Evolutionary conservation across 108 stramenopile genomes (phyloP).

Genomic region (Nitzschia sp.): DNA sequence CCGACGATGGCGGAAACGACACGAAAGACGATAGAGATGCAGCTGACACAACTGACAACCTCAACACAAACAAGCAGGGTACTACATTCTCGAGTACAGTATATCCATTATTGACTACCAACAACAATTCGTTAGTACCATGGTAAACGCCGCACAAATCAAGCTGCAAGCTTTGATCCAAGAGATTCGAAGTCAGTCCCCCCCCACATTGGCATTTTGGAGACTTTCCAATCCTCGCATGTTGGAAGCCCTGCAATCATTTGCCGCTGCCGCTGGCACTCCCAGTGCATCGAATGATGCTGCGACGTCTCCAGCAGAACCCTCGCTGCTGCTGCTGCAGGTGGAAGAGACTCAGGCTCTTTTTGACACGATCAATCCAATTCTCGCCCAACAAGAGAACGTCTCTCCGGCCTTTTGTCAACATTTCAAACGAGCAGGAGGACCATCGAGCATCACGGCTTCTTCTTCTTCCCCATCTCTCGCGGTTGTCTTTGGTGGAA

Average conservation of each 20-base stretch:
- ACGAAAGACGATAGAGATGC: too few species aligned
- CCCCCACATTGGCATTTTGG: conserved; percentile 20
- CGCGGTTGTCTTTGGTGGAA: conserved; percentile 27
- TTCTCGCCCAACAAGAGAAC: conserved; percentile 18
- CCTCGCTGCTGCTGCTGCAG: neutral
- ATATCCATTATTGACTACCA: too few species aligned
- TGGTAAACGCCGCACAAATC: neutral
- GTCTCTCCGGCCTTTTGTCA: neutral
- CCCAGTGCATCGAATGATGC: neutral
- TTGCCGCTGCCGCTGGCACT: neutral
- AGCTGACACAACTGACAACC: too few species aligned
- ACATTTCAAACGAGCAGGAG: neutral
- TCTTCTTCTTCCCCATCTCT: neutral
- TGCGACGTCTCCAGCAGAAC: neutral
- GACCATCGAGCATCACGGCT: too few species aligned
- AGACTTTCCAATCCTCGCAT: conserved; percentile 12
- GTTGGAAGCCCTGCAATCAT: neutral
- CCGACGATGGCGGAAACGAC: too few species aligned
- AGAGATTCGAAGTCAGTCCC: neutral
- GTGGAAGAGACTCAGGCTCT: conserved; percentile 10
- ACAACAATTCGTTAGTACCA: neutral
- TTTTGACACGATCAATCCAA: conserved; percentile 10
- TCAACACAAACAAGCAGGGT: too few species aligned
- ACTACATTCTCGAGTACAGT: too few species aligned
- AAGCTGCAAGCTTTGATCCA: neutral